These are phyloP conservation scores for Mercurialis annua DNA, from an alignment of 345 rosid genomes.

Conservation along the genomic window DNA sequence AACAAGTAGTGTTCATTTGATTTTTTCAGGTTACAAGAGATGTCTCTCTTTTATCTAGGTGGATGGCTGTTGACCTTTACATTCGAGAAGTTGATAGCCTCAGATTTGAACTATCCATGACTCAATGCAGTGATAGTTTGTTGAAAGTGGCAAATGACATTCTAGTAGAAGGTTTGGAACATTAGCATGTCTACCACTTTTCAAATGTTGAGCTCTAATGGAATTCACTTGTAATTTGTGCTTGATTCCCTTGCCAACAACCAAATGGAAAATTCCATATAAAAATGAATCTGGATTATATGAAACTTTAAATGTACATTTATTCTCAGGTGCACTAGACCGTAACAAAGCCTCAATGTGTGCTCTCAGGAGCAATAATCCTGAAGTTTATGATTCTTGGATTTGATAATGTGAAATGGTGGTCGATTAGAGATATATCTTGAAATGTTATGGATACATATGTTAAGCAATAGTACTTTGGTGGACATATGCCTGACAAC, in stretches of 20 bases:
- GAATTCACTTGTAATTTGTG: slow-evolving; percentile 5
- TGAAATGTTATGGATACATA: neutral
- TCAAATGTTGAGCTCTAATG: slow-evolving; percentile 1
- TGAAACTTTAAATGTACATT: neutral
- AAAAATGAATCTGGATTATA: neutral
- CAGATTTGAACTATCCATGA: slow-evolving; percentile 89
- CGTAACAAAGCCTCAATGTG: neutral
- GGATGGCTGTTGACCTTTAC: slow-evolving; percentile 96
- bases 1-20: slow-evolving; percentile 17
- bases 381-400: neutral
- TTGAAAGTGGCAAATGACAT: slow-evolving; percentile 73
- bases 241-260: neutral
- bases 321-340: neutral
- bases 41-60: slow-evolving; percentile 89
- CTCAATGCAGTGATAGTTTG: slow-evolving; percentile 59
- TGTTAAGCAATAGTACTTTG: neutral
- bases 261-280: neutral
- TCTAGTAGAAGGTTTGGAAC: slow-evolving; percentile 65
- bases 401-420: neutral
- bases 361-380: neutral
- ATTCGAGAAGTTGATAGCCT: slow-evolving; percentile 86
- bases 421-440: neutral
- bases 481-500: neutral
- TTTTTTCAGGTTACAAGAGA: slow-evolving; percentile 82
- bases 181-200: slow-evolving; percentile 17